Conservation (phyloP, 805 yeast species). For the Ogataea corticis region DNA sequence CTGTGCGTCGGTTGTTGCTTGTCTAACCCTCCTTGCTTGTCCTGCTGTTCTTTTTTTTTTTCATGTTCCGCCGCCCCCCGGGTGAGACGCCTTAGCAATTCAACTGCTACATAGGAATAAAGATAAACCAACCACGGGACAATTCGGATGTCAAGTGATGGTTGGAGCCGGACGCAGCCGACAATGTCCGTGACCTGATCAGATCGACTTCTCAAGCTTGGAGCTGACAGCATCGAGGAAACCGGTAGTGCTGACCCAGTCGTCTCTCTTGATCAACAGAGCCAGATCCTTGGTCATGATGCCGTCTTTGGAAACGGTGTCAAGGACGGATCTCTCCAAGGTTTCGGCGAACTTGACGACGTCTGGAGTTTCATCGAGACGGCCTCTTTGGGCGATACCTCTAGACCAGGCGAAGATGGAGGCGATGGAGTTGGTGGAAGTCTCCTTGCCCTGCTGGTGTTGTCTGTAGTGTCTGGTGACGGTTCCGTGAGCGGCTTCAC, state of each 20-base stretch:
- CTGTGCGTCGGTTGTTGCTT: too few species aligned
- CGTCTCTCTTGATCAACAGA: constrained; percentile 55
- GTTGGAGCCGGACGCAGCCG: background rate
- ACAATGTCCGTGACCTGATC: background rate
- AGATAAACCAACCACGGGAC: background rate
- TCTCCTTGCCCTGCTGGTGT: constrained; percentile 78
- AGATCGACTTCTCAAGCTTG: constrained; percentile 29
- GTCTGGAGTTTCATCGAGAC: constrained; percentile 68
- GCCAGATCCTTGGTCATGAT: constrained; percentile 86
- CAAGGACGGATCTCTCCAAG: constrained; percentile 67
- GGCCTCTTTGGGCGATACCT: constrained; percentile 81
- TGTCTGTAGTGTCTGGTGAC: constrained; percentile 86
- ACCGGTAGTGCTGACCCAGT: constrained; percentile 73
- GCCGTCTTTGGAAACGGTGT: constrained; percentile 72
- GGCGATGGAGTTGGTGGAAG: constrained; percentile 84
- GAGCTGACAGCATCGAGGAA: constrained; percentile 76
- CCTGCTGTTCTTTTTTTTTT: too few species aligned
- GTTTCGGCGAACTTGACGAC: constrained; percentile 65
- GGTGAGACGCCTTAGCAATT: constrained; percentile 8
- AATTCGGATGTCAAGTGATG: constrained; percentile 2
- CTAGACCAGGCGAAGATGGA: constrained; percentile 87
- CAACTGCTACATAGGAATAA: constrained; percentile 10
- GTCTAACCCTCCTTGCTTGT: too few species aligned
- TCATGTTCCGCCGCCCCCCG: too few species aligned
- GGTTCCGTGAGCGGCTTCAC: constrained; percentile 88